Evolutionary conservation across 176 grass and related monocot species (phyloP).

Genomic region (Dactylis glomerata): DNA sequence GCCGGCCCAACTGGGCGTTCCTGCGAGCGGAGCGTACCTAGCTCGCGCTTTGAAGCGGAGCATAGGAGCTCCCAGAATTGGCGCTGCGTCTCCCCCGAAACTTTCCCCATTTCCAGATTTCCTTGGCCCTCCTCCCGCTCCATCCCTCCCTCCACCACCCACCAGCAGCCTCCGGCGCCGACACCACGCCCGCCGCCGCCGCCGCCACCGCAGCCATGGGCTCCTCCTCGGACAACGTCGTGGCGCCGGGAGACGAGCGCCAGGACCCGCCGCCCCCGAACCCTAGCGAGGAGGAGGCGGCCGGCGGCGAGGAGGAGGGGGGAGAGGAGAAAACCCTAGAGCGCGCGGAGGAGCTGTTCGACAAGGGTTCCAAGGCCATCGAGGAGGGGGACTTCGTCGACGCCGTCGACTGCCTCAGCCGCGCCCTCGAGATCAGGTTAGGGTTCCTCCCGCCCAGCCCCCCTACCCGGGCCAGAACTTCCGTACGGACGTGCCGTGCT

Average conservation of each 20-base stretch:
- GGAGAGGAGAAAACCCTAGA: slow-evolving; percentile 58
- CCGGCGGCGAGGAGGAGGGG: not conserved
- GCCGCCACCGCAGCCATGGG: slow-evolving; percentile 20
- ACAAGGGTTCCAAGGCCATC: slow-evolving; percentile 76
- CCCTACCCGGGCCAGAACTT: not conserved
- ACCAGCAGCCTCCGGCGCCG: not conserved
- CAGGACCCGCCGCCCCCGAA: not conserved
- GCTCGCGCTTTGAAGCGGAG: too few species aligned
- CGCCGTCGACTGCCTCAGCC: slow-evolving; percentile 85
- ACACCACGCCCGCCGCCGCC: not conserved
- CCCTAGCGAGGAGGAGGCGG: slow-evolving; percentile 15
- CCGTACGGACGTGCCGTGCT: not conserved
- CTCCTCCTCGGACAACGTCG: slow-evolving; percentile 25
- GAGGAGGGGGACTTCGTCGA: slow-evolving; percentile 78
- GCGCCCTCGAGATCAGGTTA: slow-evolving; percentile 92
- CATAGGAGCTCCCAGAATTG: slow-evolving; percentile 4
- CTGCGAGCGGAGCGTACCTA: too few species aligned
- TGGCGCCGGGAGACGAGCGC: not conserved
- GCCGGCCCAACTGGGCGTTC: too few species aligned
- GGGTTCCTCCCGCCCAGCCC: not conserved
- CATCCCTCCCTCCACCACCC: not conserved
- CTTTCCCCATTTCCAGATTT: slow-evolving; percentile 9
- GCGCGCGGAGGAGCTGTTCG: slow-evolving; percentile 69
- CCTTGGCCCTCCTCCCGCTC: not conserved
- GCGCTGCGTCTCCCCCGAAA: slow-evolving; percentile 1